Conservation (phyloP, 371 early-diverging fungal genomes). For the Basidiobolus meristosporus region DNA sequence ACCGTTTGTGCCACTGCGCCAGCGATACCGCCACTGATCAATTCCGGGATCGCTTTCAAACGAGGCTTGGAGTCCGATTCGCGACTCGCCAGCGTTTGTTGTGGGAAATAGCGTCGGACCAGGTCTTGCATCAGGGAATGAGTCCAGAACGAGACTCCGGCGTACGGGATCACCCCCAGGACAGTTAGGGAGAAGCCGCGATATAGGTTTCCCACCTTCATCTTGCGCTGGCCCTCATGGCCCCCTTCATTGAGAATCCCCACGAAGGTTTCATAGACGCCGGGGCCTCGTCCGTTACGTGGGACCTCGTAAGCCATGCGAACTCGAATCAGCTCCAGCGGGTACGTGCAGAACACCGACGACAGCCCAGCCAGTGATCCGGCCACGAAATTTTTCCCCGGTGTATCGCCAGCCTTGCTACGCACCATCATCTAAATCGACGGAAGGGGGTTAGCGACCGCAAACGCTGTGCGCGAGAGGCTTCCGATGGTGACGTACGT, state of each 20-base stretch:
- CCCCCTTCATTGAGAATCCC: slow-evolving; percentile 36
- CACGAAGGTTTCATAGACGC: slow-evolving; percentile 12
- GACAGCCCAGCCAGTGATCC: slow-evolving; percentile 76
- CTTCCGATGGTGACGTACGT: slow-evolving; percentile 22
- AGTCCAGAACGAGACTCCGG: slow-evolving; percentile 75
- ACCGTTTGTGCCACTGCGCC: slow-evolving; percentile 71
- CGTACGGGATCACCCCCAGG: slow-evolving; percentile 92
- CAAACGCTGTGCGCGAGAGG: no score
- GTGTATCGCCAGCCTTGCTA: no score
- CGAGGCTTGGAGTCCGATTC: slow-evolving; percentile 8
- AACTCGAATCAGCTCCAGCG: slow-evolving; percentile 82
- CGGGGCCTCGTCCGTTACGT: slow-evolving; percentile 11
- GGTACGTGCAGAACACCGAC: slow-evolving; percentile 83
- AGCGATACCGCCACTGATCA: slow-evolving; percentile 62
- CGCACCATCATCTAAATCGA: no score
- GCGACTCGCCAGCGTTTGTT: no score
- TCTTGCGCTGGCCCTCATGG: no score
- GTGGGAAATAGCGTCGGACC: slow-evolving; percentile 23
- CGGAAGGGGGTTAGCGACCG: no score
- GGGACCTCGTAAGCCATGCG: slow-evolving; percentile 78
- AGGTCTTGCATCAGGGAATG: slow-evolving; percentile 39
- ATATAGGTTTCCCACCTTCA: no score
- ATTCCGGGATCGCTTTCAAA: slow-evolving; percentile 29
- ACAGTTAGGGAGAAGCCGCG: slow-evolving; percentile 82
- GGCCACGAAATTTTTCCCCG: slow-evolving; percentile 44